These are phyloP conservation scores for Withania somnifera DNA, from an alignment of 305 asterid species.

Conservation along the genomic window DNA sequence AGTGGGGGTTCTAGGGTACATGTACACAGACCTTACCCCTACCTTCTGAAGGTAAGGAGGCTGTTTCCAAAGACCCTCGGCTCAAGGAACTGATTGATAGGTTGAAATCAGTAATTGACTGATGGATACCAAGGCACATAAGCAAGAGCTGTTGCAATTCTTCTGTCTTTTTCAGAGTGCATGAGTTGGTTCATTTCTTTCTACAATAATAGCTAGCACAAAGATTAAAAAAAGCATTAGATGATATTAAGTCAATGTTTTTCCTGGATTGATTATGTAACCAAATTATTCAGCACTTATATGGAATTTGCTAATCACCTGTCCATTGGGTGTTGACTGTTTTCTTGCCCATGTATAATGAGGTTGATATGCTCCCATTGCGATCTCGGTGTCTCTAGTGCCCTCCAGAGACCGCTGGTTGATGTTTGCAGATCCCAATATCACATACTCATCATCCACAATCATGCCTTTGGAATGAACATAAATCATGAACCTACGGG, in stretches of 20 bases:
- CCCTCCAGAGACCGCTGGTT: slow-evolving; percentile 97
- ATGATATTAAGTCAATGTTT: background rate
- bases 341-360: slow-evolving; percentile 78
- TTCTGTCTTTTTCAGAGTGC: background rate
- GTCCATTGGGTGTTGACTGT: slow-evolving; percentile 67
- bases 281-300: background rate
- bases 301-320: slow-evolving; percentile 35
- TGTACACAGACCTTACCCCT: too few relatives aligned
- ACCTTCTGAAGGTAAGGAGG: background rate
- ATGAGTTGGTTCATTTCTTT: background rate
- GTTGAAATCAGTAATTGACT: background rate
- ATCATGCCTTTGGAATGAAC: slow-evolving; percentile 97
- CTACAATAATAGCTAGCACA: background rate
- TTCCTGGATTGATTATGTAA: background rate
- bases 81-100: background rate
- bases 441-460: slow-evolving; percentile 84
- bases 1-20: background rate
- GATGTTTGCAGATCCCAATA: slow-evolving; percentile 87
- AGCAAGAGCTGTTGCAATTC: background rate
- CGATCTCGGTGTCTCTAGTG: slow-evolving; percentile 85
- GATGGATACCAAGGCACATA: background rate
- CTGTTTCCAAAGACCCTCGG: background rate
- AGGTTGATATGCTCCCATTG: slow-evolving; percentile 98
- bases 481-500: slow-evolving; percentile 91
- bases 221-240: background rate